These are phyloP conservation scores for Kuraishia capsulata DNA, from an alignment of 805 yeast genomes.

Conservation along the genomic window DNA sequence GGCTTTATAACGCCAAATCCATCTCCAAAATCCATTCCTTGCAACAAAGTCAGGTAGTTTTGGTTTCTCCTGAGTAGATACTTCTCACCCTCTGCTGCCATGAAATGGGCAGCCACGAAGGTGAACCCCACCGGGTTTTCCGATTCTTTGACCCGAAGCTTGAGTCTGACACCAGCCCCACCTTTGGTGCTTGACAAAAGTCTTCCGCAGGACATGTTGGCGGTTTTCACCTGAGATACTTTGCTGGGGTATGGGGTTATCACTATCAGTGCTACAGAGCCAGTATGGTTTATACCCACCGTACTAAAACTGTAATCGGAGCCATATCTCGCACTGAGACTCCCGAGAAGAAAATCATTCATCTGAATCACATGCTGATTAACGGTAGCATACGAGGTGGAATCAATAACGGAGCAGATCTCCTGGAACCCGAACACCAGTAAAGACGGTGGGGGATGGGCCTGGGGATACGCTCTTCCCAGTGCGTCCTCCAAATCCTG, in stretches of 20 bases:
- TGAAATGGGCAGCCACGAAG: slow-evolving; percentile 62
- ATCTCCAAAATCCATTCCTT: slow-evolving; percentile 49
- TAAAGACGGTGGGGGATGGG: slow-evolving; percentile 30
- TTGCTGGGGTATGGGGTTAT: slow-evolving; percentile 30
- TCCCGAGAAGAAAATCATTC: slow-evolving; percentile 23
- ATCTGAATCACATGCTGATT: slow-evolving; percentile 26
- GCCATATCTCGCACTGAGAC: slow-evolving; percentile 26
- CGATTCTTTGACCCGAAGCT: slow-evolving; percentile 14
- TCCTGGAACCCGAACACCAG: slow-evolving; percentile 65
- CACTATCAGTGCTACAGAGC: slow-evolving; percentile 49
- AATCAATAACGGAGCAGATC: slow-evolving; percentile 45
- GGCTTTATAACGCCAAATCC: slow-evolving; percentile 45
- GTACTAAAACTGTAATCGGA: slow-evolving; percentile 27
- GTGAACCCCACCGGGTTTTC: slow-evolving; percentile 32
- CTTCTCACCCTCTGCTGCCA: slow-evolving; percentile 65
- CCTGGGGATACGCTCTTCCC: slow-evolving; percentile 14
- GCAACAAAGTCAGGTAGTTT: slow-evolving; percentile 40
- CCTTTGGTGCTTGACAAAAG: slow-evolving; percentile 66
- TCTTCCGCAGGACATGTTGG: slow-evolving; percentile 44
- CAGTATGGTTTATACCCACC: slow-evolving; percentile 35
- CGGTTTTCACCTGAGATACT: slow-evolving; percentile 17
- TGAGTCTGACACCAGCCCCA: slow-evolving; percentile 53
- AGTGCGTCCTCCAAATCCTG: slow-evolving; percentile 22
- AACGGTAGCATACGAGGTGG: slow-evolving; percentile 31
- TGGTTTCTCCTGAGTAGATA: slow-evolving; percentile 39